These are phyloP conservation scores for Globisporangium spiculum DNA, from an alignment of 352 stramenopile genomes.

Conservation along the genomic window DNA sequence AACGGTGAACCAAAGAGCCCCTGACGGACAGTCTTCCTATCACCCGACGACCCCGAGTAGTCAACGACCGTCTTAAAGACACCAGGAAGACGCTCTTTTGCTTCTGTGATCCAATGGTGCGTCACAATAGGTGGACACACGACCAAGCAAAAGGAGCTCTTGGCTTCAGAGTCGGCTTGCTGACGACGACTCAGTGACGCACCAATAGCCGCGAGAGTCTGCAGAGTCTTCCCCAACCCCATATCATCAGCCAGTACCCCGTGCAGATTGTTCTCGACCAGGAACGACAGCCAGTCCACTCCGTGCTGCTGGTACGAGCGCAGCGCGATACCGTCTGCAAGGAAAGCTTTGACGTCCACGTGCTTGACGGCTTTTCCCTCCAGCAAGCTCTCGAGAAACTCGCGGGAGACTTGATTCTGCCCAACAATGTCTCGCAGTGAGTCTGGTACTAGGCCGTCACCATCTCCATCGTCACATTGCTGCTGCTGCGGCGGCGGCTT, in stretches of 20 bases:
- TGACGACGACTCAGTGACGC: constrained; percentile 19
- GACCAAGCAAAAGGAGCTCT: constrained; percentile 54
- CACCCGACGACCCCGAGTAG: constrained; percentile 60
- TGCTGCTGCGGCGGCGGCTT: neutral
- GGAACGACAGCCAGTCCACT: constrained; percentile 74
- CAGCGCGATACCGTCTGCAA: constrained; percentile 31
- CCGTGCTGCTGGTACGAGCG: constrained; percentile 80
- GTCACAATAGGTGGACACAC: constrained; percentile 95
- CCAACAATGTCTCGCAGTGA: constrained; percentile 24
- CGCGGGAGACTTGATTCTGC: constrained; percentile 60
- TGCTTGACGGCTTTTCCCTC: constrained; percentile 52
- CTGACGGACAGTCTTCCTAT: constrained; percentile 35
- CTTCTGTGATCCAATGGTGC: constrained; percentile 93
- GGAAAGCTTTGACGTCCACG: constrained; percentile 28
- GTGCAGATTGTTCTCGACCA: constrained; percentile 69
- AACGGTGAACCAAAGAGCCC: neutral
- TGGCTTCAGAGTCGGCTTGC: constrained; percentile 20
- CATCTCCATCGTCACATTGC: constrained; percentile 4
- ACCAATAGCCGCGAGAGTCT: constrained; percentile 90
- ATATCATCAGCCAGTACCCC: constrained; percentile 87
- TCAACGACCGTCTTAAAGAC: constrained; percentile 70
- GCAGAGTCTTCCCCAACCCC: constrained; percentile 94
- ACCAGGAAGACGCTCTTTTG: constrained; percentile 75
- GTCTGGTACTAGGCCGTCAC: constrained; percentile 17
- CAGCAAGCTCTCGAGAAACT: constrained; percentile 62